phyloP scores from a whole-genome alignment of 495 filamentous ascomycete genomes.

The Clohesyomyces aquaticus region DNA sequence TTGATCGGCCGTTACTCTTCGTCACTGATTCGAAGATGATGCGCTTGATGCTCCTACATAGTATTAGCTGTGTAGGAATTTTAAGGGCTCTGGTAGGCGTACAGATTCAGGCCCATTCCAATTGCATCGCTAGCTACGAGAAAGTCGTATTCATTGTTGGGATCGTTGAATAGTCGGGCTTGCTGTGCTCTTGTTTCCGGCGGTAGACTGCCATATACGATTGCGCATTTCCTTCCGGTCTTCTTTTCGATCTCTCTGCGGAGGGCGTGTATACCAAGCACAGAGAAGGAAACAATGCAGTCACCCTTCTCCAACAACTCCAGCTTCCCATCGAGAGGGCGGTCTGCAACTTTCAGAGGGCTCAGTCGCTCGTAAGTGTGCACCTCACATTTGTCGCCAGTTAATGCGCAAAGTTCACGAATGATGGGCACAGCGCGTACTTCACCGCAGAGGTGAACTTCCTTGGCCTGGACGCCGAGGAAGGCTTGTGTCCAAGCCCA shows the following conservation, averaged over 20 bases:
- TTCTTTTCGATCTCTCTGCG: slow-evolving; percentile 74
- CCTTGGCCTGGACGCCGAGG: slow-evolving; percentile 79
- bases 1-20: slow-evolving; percentile 64
- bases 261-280: slow-evolving; percentile 77
- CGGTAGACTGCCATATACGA: slow-evolving; percentile 90
- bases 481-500: slow-evolving; percentile 98
- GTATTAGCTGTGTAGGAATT: not conserved
- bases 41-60: slow-evolving; percentile 75
- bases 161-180: slow-evolving; percentile 90
- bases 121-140: slow-evolving; percentile 95
- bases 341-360: slow-evolving; percentile 65
- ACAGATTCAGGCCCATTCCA: slow-evolving; percentile 95
- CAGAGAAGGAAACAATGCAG: slow-evolving; percentile 83
- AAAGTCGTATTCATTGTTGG: slow-evolving; percentile 90
- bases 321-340: slow-evolving; percentile 66
- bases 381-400: slow-evolving; percentile 81
- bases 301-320: slow-evolving; percentile 80
- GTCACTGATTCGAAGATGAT: slow-evolving; percentile 79
- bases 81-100: slow-evolving; percentile 38
- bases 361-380: slow-evolving; percentile 83
- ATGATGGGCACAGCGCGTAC: slow-evolving; percentile 79
- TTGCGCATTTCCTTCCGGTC: slow-evolving; percentile 80
- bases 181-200: slow-evolving; percentile 92
- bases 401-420: slow-evolving; percentile 71
- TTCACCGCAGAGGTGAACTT: slow-evolving; percentile 95